These are phyloP conservation scores for Colletotrichum tanaceti DNA, from an alignment of 2,329 filamentous ascomycete genomes.

Conservation along the genomic window DNA sequence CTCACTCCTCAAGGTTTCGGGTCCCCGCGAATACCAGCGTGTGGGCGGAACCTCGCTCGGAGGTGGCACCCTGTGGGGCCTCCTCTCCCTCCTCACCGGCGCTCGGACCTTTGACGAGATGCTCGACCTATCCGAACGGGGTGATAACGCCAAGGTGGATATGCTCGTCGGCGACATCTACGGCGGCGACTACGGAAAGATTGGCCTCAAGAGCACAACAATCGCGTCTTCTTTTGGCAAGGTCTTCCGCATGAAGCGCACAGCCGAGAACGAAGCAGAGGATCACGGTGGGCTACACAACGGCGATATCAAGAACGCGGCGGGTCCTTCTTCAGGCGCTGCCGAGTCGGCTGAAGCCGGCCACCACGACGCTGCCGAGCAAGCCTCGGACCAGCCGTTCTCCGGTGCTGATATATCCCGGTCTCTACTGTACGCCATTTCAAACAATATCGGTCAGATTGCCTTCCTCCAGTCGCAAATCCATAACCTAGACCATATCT, in stretches of 20 bases:
- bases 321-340: constrained; percentile 40
- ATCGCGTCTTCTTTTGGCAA: constrained; percentile 98
- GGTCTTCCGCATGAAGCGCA: constrained; percentile 91
- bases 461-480: constrained; percentile 97
- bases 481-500: constrained; percentile 90
- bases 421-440: constrained; percentile 92
- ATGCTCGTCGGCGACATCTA: constrained; percentile 99
- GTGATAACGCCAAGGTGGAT: constrained; percentile 93
- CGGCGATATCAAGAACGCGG: constrained; percentile 56
- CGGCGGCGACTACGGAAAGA: constrained; percentile 94
- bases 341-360: constrained; percentile 3
- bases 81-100: constrained; percentile 92
- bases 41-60: constrained; percentile 95
- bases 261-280: constrained; percentile 83
- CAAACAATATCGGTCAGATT: constrained; percentile 98
- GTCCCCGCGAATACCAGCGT: constrained; percentile 85
- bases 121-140: constrained; percentile 88
- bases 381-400: constrained; percentile 63
- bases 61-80: constrained; percentile 96
- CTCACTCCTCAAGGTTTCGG: constrained; percentile 96
- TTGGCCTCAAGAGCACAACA: constrained; percentile 93
- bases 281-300: constrained; percentile 71
- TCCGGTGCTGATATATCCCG: constrained; percentile 86
- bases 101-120: constrained; percentile 97
- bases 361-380: constrained; percentile 38